Conservation (phyloP, 2,329 filamentous ascomycete genomes). For the Bertia moriformis region DNA sequence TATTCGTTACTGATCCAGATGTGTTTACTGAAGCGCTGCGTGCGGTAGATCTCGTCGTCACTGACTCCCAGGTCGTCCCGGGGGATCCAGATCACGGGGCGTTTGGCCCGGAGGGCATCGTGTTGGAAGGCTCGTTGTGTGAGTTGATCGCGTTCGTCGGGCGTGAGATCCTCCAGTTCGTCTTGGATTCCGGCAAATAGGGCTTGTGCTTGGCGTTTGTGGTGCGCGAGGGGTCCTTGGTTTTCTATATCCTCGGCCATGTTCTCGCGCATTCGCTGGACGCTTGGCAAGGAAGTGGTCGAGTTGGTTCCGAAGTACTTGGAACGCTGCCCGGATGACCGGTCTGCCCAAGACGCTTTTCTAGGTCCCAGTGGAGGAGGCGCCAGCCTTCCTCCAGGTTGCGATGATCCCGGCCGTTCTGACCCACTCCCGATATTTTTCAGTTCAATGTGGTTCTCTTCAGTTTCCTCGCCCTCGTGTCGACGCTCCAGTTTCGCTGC, state of each 20-base stretch:
- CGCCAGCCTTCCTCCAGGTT: not conserved
- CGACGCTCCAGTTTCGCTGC: constrained; percentile 22
- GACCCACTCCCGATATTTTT: not conserved
- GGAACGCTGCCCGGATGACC: constrained; percentile 18
- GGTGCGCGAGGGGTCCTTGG: constrained; percentile 59
- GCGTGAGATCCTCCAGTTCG: constrained; percentile 85
- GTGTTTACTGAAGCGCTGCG: constrained; percentile 58
- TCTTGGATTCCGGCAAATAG: constrained; percentile 80
- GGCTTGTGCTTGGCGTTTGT: constrained; percentile 60
- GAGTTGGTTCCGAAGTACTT: constrained; percentile 31
- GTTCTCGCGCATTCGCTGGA: constrained; percentile 24
- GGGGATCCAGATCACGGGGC: constrained; percentile 88
- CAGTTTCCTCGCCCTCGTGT: constrained; percentile 19
- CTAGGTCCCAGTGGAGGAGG: too few species aligned
- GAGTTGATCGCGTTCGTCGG: constrained; percentile 73
- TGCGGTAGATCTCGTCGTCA: constrained; percentile 76
- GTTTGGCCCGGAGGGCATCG: constrained; percentile 66
- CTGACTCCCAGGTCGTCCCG: constrained; percentile 79
- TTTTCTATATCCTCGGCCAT: constrained; percentile 29
- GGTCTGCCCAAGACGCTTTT: constrained; percentile 19
- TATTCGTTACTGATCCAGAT: constrained; percentile 94
- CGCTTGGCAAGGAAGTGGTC: constrained; percentile 26
- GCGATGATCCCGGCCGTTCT: not conserved
- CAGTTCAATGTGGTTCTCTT: not conserved
- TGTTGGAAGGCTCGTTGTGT: constrained; percentile 85